Evolutionary conservation across 129 eudicot genomes (phyloP), one percentile per base, ranked within the genome.

Genomic region (Lonicera japonica): DNA sequence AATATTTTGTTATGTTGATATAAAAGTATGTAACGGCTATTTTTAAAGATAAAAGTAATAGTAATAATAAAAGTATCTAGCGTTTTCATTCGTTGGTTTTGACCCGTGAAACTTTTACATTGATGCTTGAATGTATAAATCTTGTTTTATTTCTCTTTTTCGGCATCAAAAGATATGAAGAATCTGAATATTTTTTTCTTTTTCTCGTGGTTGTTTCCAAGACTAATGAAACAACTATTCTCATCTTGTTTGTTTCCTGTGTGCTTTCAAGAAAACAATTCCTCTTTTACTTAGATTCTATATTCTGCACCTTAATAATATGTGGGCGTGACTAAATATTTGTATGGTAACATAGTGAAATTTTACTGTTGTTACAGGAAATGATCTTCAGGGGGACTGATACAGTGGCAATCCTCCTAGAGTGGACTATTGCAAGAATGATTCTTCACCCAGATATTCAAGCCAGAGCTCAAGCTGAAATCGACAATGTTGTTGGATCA

Each of bases 321-420:
- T 38, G 5, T 38, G 5, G 10, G 43, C 6, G 5, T 4, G 43
- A 4, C 43, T 4, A 38, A 4, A 38, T 38, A 38, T 38, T 38
- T 38, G 43, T 38, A 4, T 38, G 43, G 43, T 4, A 38, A 38
- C 10, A 43, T 8, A 43, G 13, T 10, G 3, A 45, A 40, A 34
- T 56, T 12, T 19, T 18, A 13, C 0, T 15, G 47, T 64, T n/a
- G 6, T 66, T 66, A 45, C 68, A 92, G 96, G 99, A 92, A 68
- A 92, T 92, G 99, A 88, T 92, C 34, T 92, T 92, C 40, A 85
- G 99, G 21, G 99, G 99, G 29, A 92, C 99, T 1, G 99, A 92
- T 58, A 92, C 99, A 14, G 99, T 92, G 29, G 95, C 92, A 0
- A 92, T 92, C 13, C 71, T 92, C 5, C 64, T 92, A 38, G 96